phyloP scores from a whole-genome alignment of 2,329 filamentous ascomycete genomes.

The Aspergillus sp. region DNA sequence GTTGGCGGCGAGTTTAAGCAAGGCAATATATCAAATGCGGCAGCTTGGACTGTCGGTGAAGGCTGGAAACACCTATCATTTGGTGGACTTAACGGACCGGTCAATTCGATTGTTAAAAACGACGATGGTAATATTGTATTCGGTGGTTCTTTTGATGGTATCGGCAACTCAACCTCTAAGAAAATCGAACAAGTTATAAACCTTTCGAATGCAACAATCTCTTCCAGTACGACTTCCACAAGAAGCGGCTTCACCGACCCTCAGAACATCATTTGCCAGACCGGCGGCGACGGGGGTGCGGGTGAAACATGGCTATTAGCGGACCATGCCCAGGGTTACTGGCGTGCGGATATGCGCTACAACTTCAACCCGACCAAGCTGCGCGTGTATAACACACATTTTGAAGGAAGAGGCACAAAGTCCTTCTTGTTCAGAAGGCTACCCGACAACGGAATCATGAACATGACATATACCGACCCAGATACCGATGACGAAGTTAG shows the following conservation, averaged over 20 bases:
- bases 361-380: conserved; percentile 85
- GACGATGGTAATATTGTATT: conserved; percentile 85
- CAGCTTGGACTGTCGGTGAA: conserved; percentile 69
- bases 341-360: conserved; percentile 80
- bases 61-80: conserved; percentile 84
- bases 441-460: conserved; percentile 90
- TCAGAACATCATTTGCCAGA: conserved; percentile 78
- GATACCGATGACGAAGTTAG: conserved; percentile 63
- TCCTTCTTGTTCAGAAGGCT: conserved; percentile 83
- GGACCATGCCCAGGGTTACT: conserved; percentile 74
- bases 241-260: conserved; percentile 71
- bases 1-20: conserved; percentile 84
- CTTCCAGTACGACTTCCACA: conserved; percentile 60
- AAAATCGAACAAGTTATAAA: conserved; percentile 78
- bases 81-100: conserved; percentile 89
- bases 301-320: conserved; percentile 80
- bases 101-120: conserved; percentile 78
- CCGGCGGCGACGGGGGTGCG: conserved; percentile 62
- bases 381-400: conserved; percentile 82
- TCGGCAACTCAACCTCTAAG: conserved; percentile 72
- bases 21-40: conserved; percentile 82
- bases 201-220: conserved; percentile 73
- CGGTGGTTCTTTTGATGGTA: conserved; percentile 82
- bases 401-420: conserved; percentile 81
- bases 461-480: conserved; percentile 85